Evolutionary conservation across 2,329 filamentous ascomycete genomes (phyloP), one percentile per base, ranked within the genome.

Genomic region (Talaromyces sp.): DNA sequence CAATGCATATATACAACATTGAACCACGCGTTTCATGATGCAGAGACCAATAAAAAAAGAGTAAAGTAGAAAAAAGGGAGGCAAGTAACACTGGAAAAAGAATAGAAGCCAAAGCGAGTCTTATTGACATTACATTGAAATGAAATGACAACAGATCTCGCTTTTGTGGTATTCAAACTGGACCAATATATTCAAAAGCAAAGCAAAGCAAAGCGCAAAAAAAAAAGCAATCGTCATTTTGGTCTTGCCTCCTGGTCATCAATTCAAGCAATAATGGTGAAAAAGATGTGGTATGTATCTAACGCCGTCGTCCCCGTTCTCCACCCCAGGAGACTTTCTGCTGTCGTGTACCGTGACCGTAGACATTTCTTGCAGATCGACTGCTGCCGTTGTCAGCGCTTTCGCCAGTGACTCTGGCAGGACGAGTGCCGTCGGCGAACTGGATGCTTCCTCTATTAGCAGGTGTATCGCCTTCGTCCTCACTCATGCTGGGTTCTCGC

Each of bases 281-380:
- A 35, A 41, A 11, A 52, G 27, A 35, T 46, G 3, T 11, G 7
- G 19, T 4, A 43, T 17, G 17, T 6, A 24, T 38, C 27, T 29
- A 41, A 53, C 56, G 55, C 35, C 53, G 35, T 43, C 60, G 57
- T 41, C 60, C 60, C 38, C 57, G 60, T 29, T 62, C 60, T 46
- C 60, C 60, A 5, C 60, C 60, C 60, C 60, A 62, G 14, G 60
- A 62, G 4, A 62, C 54, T 32, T 57, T 56, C 31, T 61, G 41
- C 19, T 52, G 21, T 12, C 60, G 56, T 35, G 31, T 56, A 7
- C 57, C 60, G 46, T 62, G 56, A 8, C 59, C 51, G 43, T 61
- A 60, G 10, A 55, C 29, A 26, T 41, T 57, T 32, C 59, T 29
- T 17, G 21, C 17, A 26, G 46, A 58, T 10, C 58, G 26, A 4